Conservation (phyloP, 2,329 filamentous ascomycete genomes). For the Fusarium sacchari region DNA sequence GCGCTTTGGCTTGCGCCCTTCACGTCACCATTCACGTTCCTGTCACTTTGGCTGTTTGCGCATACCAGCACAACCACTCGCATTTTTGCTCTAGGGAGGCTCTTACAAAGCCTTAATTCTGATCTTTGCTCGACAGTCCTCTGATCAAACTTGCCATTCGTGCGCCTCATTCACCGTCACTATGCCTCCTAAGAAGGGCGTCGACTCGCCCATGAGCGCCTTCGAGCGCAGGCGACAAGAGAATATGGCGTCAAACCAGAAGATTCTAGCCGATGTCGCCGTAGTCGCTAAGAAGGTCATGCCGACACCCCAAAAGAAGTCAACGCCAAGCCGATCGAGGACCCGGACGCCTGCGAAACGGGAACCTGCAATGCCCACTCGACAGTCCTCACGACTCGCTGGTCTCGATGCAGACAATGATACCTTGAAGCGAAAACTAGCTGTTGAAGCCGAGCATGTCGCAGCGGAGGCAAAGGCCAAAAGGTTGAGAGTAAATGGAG, state of each 20-base stretch:
- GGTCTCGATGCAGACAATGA: constrained; percentile 61
- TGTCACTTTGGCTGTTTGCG: not conserved
- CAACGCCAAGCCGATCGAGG: constrained; percentile 49
- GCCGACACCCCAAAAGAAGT: constrained; percentile 61
- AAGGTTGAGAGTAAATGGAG: constrained; percentile 61
- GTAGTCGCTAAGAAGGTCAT: constrained; percentile 75
- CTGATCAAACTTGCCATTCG: not conserved
- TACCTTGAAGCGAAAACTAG: constrained; percentile 60
- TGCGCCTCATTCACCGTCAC: not conserved
- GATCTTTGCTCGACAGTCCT: not conserved
- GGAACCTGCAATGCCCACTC: constrained; percentile 60
- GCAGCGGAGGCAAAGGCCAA: constrained; percentile 64
- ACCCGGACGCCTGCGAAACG: constrained; percentile 56
- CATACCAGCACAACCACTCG: not conserved
- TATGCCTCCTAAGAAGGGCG: constrained; percentile 57
- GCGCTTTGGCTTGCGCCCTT: constrained; percentile 28
- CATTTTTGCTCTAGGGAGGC: not conserved
- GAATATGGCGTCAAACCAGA: constrained; percentile 88
- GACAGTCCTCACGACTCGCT: constrained; percentile 68
- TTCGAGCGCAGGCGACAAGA: constrained; percentile 87
- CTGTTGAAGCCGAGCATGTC: constrained; percentile 59
- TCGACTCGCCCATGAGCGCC: constrained; percentile 70
- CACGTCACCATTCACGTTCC: constrained; percentile 32
- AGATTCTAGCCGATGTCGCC: constrained; percentile 79
- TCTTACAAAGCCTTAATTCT: no score